Base-by-base conservation (phyloP, 1,284 basidiomycete species). In the Exsudoporus floridanus region DNA sequence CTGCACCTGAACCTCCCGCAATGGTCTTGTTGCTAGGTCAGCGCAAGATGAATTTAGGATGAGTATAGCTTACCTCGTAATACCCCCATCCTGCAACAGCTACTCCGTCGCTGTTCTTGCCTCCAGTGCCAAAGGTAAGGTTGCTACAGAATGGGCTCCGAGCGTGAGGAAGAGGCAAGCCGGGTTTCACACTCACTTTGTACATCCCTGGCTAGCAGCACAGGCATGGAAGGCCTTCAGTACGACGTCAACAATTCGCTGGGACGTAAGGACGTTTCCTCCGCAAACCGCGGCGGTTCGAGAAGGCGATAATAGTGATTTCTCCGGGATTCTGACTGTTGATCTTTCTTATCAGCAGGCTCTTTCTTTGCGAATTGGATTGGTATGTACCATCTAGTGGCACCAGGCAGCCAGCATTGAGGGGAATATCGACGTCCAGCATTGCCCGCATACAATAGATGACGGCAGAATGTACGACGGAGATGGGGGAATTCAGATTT, bases 361-460 rank as follows among this genome's bases (percentile, higher is more conserved):
- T 7, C 4, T 31, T 10, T 10, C 23, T 28, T 36, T 34, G 16
- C 3, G 34, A 48, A 46, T 10, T 9, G 19, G 49, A 37, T 36
- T n/a, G n/a, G 27, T 8, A 74, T 80, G 51, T 62, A 90, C 88
- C 84, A 35, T 83, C 80, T 33, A 92, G 74, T 1, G 90, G 90
- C 14, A 90, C 88, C 16, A 97, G 78, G 66, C 94, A 97, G 1
- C 94, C 94, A 19, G 92, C 92, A 67, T 98, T 98, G 25, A 98
- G 79, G 4, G 95, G 95, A 44, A 98, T 98, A 63, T 97, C 94
- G 30, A 85, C 74, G 60, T 93, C 88, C 25, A 97, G 80, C 90
- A 99, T 95, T 13, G 92, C 81, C 23, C 96, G 83, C 77, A 98
- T 87, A 72, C 92, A 92, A 72, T 98, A 99, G 61, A 98, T 96